Evolutionary conservation across 2,329 filamentous ascomycete species (phyloP).

Genomic region (Clonostachys chloroleuca): DNA sequence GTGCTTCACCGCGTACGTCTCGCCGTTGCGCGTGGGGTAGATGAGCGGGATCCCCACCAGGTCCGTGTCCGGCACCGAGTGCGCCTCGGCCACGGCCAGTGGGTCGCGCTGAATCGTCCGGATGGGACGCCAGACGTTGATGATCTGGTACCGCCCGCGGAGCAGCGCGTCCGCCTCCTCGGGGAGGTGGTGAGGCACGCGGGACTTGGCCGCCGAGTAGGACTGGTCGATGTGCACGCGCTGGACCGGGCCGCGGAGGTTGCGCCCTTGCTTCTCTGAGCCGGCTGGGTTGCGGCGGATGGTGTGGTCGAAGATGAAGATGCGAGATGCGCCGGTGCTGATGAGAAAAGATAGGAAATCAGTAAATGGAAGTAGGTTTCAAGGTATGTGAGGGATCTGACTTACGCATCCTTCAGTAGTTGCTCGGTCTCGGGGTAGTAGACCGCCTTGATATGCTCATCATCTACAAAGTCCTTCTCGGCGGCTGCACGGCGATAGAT

Average conservation of each 20-base stretch:
- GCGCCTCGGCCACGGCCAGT: constrained; percentile 45
- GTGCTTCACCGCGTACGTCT: constrained; percentile 41
- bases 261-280: constrained; percentile 35
- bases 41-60: constrained; percentile 43
- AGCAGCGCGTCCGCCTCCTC: constrained; percentile 36
- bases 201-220: constrained; percentile 35
- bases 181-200: constrained; percentile 33
- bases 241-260: constrained; percentile 26
- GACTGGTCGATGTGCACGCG: constrained; percentile 55
- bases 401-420: constrained; percentile 55
- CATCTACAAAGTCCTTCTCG: constrained; percentile 40
- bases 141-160: constrained; percentile 41
- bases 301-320: constrained; percentile 61
- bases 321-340: constrained; percentile 48
- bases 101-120: constrained; percentile 47
- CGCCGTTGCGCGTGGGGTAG: constrained; percentile 44
- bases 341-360: not conserved
- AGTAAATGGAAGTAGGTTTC: not conserved
- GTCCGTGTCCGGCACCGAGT: constrained; percentile 42
- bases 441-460: constrained; percentile 54
- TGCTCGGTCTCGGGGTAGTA: constrained; percentile 74
- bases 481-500: constrained; percentile 16
- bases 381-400: not conserved
- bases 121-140: constrained; percentile 50
- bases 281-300: constrained; percentile 31